These are phyloP conservation scores for Xylaria polymorpha DNA, from an alignment of 2,329 filamentous ascomycete species.

Conservation along the genomic window DNA sequence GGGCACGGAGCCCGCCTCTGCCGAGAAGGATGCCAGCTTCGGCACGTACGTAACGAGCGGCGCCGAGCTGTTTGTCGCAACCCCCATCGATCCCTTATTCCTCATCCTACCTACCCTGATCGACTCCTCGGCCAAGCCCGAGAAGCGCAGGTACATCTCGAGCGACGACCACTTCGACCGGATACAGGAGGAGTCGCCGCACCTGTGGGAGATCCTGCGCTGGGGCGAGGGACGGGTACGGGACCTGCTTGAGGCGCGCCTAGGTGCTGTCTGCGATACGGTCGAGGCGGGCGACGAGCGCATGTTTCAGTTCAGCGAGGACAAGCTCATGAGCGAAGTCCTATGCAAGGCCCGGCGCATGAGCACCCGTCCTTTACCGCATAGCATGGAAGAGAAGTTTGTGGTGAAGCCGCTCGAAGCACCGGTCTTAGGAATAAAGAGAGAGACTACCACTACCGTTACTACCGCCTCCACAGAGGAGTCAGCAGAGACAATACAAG, in stretches of 20 bases:
- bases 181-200: slow-evolving; percentile 64
- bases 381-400: slow-evolving; percentile 87
- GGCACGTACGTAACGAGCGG: slow-evolving; percentile 66
- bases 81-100: slow-evolving; percentile 86
- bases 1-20: slow-evolving; percentile 29
- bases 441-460: slow-evolving; percentile 57
- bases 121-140: slow-evolving; percentile 52
- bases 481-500: slow-evolving; percentile 33
- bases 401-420: slow-evolving; percentile 80
- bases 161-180: slow-evolving; percentile 78
- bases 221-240: slow-evolving; percentile 59
- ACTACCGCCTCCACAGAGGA: slow-evolving; percentile 31
- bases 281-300: slow-evolving; percentile 85
- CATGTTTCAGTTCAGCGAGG: slow-evolving; percentile 83
- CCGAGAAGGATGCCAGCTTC: slow-evolving; percentile 44
- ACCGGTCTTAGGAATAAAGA: slow-evolving; percentile 76
- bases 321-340: slow-evolving; percentile 74
- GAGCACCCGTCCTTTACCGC: slow-evolving; percentile 73
- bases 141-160: slow-evolving; percentile 72
- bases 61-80: slow-evolving; percentile 84
- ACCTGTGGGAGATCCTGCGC: slow-evolving; percentile 68
- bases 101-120: slow-evolving; percentile 78
- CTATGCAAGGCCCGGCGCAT: slow-evolving; percentile 78
- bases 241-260: slow-evolving; percentile 69
- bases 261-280: slow-evolving; percentile 80